Evolutionary conservation across 1,139 yeast genomes (phyloP).

Genomic region (Candida sanyaensis): DNA sequence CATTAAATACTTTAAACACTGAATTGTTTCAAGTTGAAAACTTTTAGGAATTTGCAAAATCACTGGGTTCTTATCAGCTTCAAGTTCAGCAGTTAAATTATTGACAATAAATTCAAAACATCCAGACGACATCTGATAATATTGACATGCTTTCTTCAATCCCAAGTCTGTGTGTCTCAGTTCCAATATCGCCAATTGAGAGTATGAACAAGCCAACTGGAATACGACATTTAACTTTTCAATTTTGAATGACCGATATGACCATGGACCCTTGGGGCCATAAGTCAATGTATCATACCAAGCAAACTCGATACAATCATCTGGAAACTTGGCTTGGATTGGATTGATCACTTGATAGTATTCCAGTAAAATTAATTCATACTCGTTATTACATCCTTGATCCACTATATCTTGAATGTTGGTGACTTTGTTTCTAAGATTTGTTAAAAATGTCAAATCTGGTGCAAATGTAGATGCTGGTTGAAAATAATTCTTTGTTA

Average conservation of each 20-base stretch:
- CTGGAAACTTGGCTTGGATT: slow-evolving; percentile 38
- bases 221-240: slow-evolving; percentile 66
- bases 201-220: slow-evolving; percentile 68
- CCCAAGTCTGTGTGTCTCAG: slow-evolving; percentile 53
- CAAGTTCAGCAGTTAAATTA: slow-evolving; percentile 9
- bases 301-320: slow-evolving; percentile 51
- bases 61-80: slow-evolving; percentile 13
- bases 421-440: slow-evolving; percentile 25
- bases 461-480: slow-evolving; percentile 55
- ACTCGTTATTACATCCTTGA: slow-evolving; percentile 13
- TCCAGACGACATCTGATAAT: slow-evolving; percentile 75
- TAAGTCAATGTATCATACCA: slow-evolving; percentile 75
- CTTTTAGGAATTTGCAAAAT: slow-evolving; percentile 20
- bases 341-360: slow-evolving; percentile 34
- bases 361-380: slow-evolving; percentile 22
- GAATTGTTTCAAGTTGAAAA: slow-evolving; percentile 28
- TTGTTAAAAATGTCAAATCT: slow-evolving; percentile 48
- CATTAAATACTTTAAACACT: slow-evolving; percentile 44
- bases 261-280: slow-evolving; percentile 43
- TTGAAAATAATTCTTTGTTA: slow-evolving; percentile 65
- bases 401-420: slow-evolving; percentile 22
- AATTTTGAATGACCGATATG: slow-evolving; percentile 46
- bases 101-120: slow-evolving; percentile 47
- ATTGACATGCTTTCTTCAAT: slow-evolving; percentile 60
- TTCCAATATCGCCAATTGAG: slow-evolving; percentile 53